Evolutionary conservation across 805 yeast species (phyloP).

Genomic region (Cyberlindnera xylosilytica): DNA sequence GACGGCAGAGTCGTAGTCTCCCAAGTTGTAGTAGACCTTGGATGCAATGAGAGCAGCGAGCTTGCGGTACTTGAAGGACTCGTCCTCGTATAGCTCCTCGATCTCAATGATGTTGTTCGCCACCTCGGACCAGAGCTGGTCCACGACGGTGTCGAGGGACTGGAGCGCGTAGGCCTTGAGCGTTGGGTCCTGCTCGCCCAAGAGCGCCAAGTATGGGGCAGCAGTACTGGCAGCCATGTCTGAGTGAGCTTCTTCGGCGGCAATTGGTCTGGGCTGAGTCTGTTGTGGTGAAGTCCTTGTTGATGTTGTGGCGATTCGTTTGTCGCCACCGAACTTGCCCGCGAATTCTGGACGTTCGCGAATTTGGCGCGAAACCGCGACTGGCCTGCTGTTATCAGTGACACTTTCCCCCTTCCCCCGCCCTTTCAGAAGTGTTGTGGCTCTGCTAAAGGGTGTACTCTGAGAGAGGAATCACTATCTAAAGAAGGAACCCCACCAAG

Average conservation of each 20-base stretch:
- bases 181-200: constrained; percentile 74
- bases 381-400: too few species aligned
- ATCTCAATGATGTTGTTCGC: constrained; percentile 85
- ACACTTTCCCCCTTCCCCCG: too few species aligned
- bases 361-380: too few species aligned
- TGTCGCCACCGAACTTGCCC: constrained; percentile 2
- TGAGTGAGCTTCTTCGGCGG: background rate
- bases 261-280: background rate
- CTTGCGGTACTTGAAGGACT: constrained; percentile 65
- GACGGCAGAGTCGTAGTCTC: constrained; percentile 90
- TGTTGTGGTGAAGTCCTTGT: background rate
- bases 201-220: constrained; percentile 85
- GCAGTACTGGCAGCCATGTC: constrained; percentile 48
- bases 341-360: too few species aligned
- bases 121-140: constrained; percentile 95
- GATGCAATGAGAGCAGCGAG: constrained; percentile 92
- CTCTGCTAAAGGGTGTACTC: too few species aligned
- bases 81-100: constrained; percentile 89
- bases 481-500: too few species aligned
- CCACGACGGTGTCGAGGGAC: constrained; percentile 77
- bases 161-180: constrained; percentile 83
- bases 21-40: constrained; percentile 86
- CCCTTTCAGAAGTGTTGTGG: too few species aligned
- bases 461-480: too few species aligned
- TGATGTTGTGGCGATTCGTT: constrained; percentile 1